Evolutionary conservation across 371 early-diverging fungal species (phyloP).

Genomic region (Blakeslea trispora): DNA sequence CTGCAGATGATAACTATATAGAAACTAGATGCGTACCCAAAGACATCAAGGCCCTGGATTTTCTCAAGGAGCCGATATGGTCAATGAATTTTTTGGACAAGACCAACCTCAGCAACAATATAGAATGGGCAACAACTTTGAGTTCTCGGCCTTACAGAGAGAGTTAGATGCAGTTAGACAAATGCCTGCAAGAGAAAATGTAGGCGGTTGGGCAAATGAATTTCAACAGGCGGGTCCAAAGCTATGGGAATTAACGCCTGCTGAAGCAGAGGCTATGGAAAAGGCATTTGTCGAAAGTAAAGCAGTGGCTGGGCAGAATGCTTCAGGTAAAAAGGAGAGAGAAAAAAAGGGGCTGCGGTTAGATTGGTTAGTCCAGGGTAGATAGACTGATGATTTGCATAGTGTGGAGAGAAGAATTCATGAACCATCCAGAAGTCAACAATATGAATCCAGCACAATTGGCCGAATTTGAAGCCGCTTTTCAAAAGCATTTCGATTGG

Average conservation of each 20-base stretch:
- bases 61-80: slow-evolving; percentile 39
- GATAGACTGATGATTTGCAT: no score
- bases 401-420: slow-evolving; percentile 61
- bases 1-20: background rate
- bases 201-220: slow-evolving; percentile 55
- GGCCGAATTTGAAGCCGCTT: slow-evolving; percentile 65
- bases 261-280: slow-evolving; percentile 64
- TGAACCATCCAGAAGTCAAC: slow-evolving; percentile 54
- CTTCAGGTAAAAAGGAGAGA: slow-evolving; percentile 37
- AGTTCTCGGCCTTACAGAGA: slow-evolving; percentile 55
- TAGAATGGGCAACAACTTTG: slow-evolving; percentile 33
- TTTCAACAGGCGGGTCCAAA: slow-evolving; percentile 53
- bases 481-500: slow-evolving; percentile 70
- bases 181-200: slow-evolving; percentile 21
- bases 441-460: slow-evolving; percentile 48
- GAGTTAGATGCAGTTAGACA: slow-evolving; percentile 56
- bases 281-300: slow-evolving; percentile 57
- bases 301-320: slow-evolving; percentile 33
- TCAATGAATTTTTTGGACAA: slow-evolving; percentile 63
- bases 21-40: slow-evolving; percentile 31
- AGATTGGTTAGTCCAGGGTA: no score
- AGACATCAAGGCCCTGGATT: slow-evolving; percentile 28
- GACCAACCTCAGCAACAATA: slow-evolving; percentile 34
- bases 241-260: slow-evolving; percentile 58
- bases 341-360: no score